Evolutionary conservation across 495 filamentous ascomycete species (phyloP).

Genomic region (Pyronema omphalodes): DNA sequence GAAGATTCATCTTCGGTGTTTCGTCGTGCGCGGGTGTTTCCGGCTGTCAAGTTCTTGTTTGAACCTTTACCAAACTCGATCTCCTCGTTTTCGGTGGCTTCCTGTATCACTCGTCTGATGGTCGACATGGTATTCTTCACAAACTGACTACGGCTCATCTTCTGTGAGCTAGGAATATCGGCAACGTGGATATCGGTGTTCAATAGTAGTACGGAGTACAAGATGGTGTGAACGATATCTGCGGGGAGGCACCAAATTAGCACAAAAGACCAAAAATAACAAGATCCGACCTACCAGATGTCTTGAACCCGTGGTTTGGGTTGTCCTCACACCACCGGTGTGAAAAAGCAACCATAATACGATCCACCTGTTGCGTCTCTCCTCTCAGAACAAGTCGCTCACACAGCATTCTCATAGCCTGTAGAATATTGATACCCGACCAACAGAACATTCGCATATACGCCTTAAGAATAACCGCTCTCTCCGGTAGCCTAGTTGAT

Average conservation of each 20-base stretch:
- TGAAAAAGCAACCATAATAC: conserved; percentile 76
- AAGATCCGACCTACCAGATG: conserved; percentile 39
- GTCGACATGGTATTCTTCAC: conserved; percentile 93
- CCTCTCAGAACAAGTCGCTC: conserved; percentile 65
- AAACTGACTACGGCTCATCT: conserved; percentile 89
- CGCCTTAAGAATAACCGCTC: conserved; percentile 50
- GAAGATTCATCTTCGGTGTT: conserved; percentile 6
- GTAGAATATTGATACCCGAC: conserved; percentile 60
- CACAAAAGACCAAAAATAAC: not conserved
- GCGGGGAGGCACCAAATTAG: conserved; percentile 9
- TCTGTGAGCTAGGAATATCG: conserved; percentile 59
- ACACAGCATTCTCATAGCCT: conserved; percentile 63
- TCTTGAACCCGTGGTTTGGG: conserved; percentile 83
- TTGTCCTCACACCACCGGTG: conserved; percentile 89
- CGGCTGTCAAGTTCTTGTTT: no score
- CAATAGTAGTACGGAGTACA: conserved; percentile 82
- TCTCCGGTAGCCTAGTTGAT: conserved; percentile 33
- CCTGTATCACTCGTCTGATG: conserved; percentile 53
- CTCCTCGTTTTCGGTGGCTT: conserved; percentile 24
- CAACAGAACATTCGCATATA: conserved; percentile 91
- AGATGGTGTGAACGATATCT: conserved; percentile 96
- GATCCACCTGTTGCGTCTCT: conserved; percentile 92
- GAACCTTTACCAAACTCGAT: not conserved
- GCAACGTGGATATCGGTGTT: conserved; percentile 94
- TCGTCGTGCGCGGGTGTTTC: conserved; percentile 9